Percentiles rank a stretch among this genome's conserved stretches.
These are phyloP conservation scores for Gaertneriomyces semiglobifer DNA, from an alignment of 192 early-diverging fungal species.

Conservation along the genomic window DNA sequence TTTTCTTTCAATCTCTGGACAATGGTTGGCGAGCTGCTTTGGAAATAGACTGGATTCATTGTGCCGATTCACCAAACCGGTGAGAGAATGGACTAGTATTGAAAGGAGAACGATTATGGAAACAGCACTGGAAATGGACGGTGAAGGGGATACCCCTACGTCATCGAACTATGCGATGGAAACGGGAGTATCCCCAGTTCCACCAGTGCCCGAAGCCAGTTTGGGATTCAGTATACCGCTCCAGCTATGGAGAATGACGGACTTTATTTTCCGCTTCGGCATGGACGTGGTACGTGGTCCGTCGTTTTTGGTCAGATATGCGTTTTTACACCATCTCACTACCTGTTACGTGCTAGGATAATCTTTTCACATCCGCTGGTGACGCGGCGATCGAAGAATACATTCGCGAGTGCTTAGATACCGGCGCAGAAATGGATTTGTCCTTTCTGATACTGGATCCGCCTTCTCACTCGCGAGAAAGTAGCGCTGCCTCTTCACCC, in stretches of 20 bases:
- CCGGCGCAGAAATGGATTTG: slow-evolving; percentile 64
- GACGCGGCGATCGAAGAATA: slow-evolving; percentile 61
- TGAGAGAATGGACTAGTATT: slow-evolving; percentile 10
- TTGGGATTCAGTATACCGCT: slow-evolving; percentile 48
- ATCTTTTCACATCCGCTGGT: slow-evolving; percentile 61
- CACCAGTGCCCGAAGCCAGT: slow-evolving; percentile 31
- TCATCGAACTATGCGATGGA: background rate
- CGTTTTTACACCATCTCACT: slow-evolving; percentile 6
- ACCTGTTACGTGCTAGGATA: slow-evolving; percentile 45
- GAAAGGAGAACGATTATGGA: slow-evolving; percentile 17
- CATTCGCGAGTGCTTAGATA: slow-evolving; percentile 79
- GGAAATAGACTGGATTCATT: slow-evolving; percentile 69
- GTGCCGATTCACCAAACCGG: slow-evolving; percentile 39
- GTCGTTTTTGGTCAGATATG: background rate
- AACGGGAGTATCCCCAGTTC: slow-evolving; percentile 10
- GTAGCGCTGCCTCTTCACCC: background rate
- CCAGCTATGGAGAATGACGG: slow-evolving; percentile 68
- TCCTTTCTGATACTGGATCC: slow-evolving; percentile 33
- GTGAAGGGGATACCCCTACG: background rate
- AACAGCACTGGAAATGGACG: slow-evolving; percentile 14
- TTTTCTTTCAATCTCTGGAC: slow-evolving; percentile 73
- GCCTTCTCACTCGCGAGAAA: too few relatives aligned
- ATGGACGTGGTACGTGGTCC: slow-evolving; percentile 54
- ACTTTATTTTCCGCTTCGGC: slow-evolving; percentile 67
- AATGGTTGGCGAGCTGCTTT: slow-evolving; percentile 71